Conservation (phyloP, 1,284 basidiomycete genomes). For the Pseudozyma flocculosa region DNA sequence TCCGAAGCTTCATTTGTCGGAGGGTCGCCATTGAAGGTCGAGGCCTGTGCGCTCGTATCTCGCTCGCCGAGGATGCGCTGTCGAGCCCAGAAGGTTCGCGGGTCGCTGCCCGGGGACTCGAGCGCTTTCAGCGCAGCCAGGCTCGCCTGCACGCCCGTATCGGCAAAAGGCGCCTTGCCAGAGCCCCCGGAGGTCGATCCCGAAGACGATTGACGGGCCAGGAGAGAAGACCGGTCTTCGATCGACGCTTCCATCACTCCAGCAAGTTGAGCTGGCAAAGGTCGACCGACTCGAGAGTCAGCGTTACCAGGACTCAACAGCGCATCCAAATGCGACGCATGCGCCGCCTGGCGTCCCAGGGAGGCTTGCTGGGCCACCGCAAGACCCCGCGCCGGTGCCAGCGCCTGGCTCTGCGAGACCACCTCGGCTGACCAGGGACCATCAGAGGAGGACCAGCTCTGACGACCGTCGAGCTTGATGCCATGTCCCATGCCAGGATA, state of each 20-base stretch:
- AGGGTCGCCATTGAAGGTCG: too few species aligned
- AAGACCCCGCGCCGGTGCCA: slow-evolving; percentile 3
- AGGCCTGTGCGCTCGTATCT: too few species aligned
- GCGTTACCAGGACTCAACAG: too few species aligned
- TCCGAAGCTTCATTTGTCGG: background rate
- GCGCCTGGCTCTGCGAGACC: slow-evolving; percentile 1
- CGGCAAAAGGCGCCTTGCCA: slow-evolving; percentile 14
- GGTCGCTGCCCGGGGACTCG: slow-evolving; percentile 22
- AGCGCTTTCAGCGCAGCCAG: slow-evolving; percentile 24
- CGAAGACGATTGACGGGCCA: background rate
- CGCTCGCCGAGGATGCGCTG: slow-evolving; percentile 24
- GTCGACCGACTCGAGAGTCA: too few species aligned
- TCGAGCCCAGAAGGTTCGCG: slow-evolving; percentile 21
- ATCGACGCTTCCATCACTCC: too few species aligned
- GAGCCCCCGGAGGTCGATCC: background rate
- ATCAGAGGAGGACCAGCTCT: slow-evolving; percentile 16
- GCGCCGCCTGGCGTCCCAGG: background rate
- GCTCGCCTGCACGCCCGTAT: slow-evolving; percentile 31
- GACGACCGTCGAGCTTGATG: slow-evolving; percentile 1
- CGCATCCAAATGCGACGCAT: too few species aligned
- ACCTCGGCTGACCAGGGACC: slow-evolving; percentile 7
- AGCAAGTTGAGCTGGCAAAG: too few species aligned
- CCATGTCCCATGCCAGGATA: background rate
- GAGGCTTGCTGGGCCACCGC: background rate
- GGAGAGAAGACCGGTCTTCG: too few species aligned